A percentile compares a stretch with the other conserved stretches of the same genome.
Evolutionary conservation across 1,284 basidiomycete genomes (phyloP).

Genomic region (Rhizoctonia solani): DNA sequence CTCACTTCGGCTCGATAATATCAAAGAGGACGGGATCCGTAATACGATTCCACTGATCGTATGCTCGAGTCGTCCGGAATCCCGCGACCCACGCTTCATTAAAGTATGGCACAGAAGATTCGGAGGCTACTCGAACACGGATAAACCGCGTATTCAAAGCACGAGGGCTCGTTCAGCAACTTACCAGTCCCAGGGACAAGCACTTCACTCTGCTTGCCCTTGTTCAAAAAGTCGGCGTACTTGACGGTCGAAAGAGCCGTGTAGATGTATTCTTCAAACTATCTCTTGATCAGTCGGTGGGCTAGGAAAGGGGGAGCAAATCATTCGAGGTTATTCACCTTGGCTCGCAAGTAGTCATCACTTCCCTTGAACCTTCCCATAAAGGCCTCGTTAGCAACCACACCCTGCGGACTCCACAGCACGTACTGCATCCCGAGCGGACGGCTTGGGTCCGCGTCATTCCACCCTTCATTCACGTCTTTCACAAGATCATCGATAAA

Average conservation of each 20-base stretch:
- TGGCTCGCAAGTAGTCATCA: constrained; percentile 87
- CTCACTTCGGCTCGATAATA: constrained; percentile 84
- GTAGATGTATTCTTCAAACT: constrained; percentile 86
- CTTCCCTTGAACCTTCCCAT: constrained; percentile 78
- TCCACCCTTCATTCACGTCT: constrained; percentile 83
- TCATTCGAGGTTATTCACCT: constrained; percentile 59
- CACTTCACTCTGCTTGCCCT: constrained; percentile 58
- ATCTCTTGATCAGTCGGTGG: constrained; percentile 11
- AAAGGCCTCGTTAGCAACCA: constrained; percentile 27
- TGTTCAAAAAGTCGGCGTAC: constrained; percentile 75
- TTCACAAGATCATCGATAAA: constrained; percentile 85
- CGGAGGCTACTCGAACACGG: constrained; percentile 43
- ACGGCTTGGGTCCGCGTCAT: constrained; percentile 61
- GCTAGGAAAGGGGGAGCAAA: constrained; percentile 38
- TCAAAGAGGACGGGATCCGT: constrained; percentile 92
- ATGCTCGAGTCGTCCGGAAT: constrained; percentile 83
- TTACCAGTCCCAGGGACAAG: constrained; percentile 42
- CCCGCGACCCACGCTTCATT: constrained; percentile 81
- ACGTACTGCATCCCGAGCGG: constrained; percentile 67
- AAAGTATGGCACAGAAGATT: constrained; percentile 69
- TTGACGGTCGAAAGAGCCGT: constrained; percentile 82
- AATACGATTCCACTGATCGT: constrained; percentile 81
- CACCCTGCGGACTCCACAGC: constrained; percentile 29
- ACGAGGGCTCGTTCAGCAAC: constrained; percentile 9
- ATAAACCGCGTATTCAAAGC: neutral